These are phyloP conservation scores for Talaromyces marneffei DNA, from an alignment of 2,329 filamentous ascomycete species.

Conservation along the genomic window DNA sequence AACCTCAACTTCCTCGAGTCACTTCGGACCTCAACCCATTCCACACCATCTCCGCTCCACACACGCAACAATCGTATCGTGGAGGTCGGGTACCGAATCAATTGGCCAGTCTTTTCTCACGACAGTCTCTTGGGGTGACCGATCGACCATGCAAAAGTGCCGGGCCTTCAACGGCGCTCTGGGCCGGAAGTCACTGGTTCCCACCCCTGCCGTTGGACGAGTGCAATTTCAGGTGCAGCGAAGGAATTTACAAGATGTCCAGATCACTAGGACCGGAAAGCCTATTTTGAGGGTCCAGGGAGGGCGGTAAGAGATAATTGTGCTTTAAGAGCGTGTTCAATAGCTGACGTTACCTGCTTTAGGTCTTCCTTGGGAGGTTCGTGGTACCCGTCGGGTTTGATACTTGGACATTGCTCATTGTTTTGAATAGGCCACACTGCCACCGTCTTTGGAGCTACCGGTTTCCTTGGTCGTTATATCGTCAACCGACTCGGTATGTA, in stretches of 20 bases:
- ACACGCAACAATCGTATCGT: constrained; percentile 10
- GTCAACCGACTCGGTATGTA: constrained; percentile 80
- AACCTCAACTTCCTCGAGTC: constrained; percentile 8
- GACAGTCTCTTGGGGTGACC: constrained; percentile 17
- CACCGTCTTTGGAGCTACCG: constrained; percentile 96
- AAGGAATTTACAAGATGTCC: constrained; percentile 67
- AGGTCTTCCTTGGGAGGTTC: constrained; percentile 84
- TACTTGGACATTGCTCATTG: constrained; percentile 22
- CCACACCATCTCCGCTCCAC: constrained; percentile 10
- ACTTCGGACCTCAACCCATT: constrained; percentile 2
- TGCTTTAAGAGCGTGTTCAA: constrained; percentile 14
- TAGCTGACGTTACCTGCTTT: constrained; percentile 17
- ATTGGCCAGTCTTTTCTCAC: constrained; percentile 17
- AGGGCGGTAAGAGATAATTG: constrained; percentile 63
- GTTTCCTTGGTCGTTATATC: constrained; percentile 92
- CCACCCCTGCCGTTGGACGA: constrained; percentile 26
- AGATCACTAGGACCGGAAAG: constrained; percentile 93
- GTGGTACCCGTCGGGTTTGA: constrained; percentile 18
- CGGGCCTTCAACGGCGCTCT: constrained; percentile 39
- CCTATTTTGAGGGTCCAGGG: constrained; percentile 83
- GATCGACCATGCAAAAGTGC: constrained; percentile 43
- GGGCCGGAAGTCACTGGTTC: constrained; percentile 33
- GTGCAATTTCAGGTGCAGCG: constrained; percentile 39
- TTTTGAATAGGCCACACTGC: constrained; percentile 76
- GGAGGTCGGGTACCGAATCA: constrained; percentile 12